These are phyloP conservation scores for Solanum chacoense DNA, from an alignment of 305 asterid species.

Conservation along the genomic window DNA sequence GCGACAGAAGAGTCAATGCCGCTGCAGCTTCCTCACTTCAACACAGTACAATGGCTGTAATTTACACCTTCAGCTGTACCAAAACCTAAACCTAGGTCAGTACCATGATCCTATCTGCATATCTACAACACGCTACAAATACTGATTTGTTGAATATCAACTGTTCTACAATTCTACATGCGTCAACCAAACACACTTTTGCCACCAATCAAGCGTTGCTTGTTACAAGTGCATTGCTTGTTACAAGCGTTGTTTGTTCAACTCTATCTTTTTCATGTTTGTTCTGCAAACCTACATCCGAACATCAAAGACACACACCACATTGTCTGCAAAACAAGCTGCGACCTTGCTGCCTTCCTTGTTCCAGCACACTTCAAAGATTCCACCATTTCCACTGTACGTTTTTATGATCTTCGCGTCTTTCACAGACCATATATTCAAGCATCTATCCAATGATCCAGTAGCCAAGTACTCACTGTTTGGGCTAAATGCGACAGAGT, in stretches of 20 bases:
- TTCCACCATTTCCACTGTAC: conserved; percentile 74
- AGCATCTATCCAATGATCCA: conserved; percentile 84
- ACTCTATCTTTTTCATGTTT: not conserved
- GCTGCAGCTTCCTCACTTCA: not conserved
- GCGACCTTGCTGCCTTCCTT: conserved; percentile 85
- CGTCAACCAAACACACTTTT: not conserved
- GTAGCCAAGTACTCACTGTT: conserved; percentile 81
- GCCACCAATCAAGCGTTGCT: not conserved
- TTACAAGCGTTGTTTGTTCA: not conserved
- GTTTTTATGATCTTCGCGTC: conserved; percentile 79
- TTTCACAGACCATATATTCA: conserved; percentile 93
- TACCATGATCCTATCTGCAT: not conserved
- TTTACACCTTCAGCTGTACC: not conserved
- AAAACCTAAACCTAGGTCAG: not conserved
- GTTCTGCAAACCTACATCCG: conserved; percentile 44
- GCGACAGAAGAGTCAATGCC: not conserved
- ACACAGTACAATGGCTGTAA: not conserved
- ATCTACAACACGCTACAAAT: not conserved
- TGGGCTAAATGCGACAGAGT: conserved; percentile 92
- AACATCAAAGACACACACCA: conserved; percentile 76
- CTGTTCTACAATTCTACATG: not conserved
- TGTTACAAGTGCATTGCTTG: not conserved
- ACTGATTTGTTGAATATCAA: not conserved
- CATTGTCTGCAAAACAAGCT: conserved; percentile 80
- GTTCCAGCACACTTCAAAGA: conserved; percentile 98